Base-by-base conservation (phyloP, 495 filamentous ascomycete genomes). In the Hypoxylon lienhwacheense region DNA sequence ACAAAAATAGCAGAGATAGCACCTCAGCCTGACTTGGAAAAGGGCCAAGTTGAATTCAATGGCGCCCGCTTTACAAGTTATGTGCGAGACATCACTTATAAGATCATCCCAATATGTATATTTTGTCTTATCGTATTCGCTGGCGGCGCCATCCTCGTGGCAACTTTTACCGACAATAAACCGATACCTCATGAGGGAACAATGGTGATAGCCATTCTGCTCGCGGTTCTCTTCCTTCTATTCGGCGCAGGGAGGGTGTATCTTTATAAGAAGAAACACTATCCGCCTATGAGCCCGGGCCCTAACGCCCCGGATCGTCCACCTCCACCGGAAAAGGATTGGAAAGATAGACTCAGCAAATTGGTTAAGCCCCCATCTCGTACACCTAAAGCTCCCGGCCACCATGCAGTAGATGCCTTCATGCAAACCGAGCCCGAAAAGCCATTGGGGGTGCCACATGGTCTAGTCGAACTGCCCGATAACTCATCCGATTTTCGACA, bases 11-110 rank as follows among this genome's bases (percentile, higher is more conserved):
- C 45, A 19, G 24, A 14, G 17, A 43, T 20, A 7, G 26, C 35
- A 33, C 42, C 14, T 21, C 32, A 22, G 20, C 21, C 20, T 19
- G 61, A 62, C 16, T 14, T 56, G 16, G 61, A 67, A 48, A 34
- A 25, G 15, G 60, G 61, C 10, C 34, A 47, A 5, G 11, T 11
- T 7, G 7, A 12, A 7, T 32, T 29, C 12, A 6, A 10, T 2
- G 15, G 12, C 36, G 33, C 37, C n/a, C 48, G 50, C 21, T 35
- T 16, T 10, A 52, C 40, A 16, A 29, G 25, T 21, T 44, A 34
- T n/a, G 32, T 65, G 6, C 50, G 51, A 31, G 46, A 62, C n/a
- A 47, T 62, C 41, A 67, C 61, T 7, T 56, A 25, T 10, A 59
- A 51, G 42, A 14, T 65, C 1, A 47, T 67, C 7, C 64, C 61